Evolutionary conservation across 768 basidiomycete species (phyloP).

Genomic region (Podaxis pistillaris): DNA sequence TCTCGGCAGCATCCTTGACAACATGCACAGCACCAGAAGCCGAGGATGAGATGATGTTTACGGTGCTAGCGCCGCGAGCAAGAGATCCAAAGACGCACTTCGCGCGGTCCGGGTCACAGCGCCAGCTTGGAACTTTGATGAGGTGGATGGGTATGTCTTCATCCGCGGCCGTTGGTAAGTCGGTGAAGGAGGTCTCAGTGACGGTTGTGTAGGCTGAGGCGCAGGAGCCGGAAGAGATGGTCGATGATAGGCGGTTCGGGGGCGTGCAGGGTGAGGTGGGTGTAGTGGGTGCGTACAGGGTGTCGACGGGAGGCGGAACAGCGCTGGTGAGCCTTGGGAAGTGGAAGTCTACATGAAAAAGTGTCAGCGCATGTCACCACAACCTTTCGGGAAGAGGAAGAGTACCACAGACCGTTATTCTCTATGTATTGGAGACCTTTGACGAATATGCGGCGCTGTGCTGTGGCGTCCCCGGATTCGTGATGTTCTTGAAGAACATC

Average conservation of each 20-base stretch:
- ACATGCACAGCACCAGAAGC: background rate
- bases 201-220: background rate
- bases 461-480: background rate
- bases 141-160: constrained; percentile 4
- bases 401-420: background rate
- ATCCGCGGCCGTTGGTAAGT: background rate
- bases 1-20: background rate
- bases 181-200: background rate
- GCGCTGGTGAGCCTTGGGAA: background rate
- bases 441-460: background rate
- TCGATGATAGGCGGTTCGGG: background rate
- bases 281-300: background rate
- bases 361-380: background rate
- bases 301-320: background rate
- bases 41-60: background rate
- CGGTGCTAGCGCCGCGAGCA: background rate
- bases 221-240: background rate
- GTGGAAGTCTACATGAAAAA: background rate
- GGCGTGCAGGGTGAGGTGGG: background rate
- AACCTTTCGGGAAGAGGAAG: background rate
- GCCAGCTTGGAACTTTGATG: constrained; percentile 3
- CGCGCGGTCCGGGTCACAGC: constrained; percentile 1
- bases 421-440: constrained; percentile 7
- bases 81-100: constrained; percentile 8
- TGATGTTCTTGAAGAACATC: background rate